phyloP scores from a whole-genome alignment of 1,284 basidiomycete genomes.

The Apiotrichum mycotoxinovorans region DNA sequence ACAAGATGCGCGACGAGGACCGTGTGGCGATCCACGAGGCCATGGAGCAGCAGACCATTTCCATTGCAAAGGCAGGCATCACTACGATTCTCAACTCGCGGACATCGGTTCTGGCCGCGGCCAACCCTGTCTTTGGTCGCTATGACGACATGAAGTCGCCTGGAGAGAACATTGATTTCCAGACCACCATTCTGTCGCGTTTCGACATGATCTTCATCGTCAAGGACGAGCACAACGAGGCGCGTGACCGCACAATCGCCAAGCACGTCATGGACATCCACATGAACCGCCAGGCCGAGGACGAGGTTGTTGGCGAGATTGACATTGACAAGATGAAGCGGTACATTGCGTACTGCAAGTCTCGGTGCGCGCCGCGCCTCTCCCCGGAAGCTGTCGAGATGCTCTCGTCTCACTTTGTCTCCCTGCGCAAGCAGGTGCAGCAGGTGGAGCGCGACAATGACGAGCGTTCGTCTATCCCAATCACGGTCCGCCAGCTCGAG shows the following conservation, averaged over 20 bases:
- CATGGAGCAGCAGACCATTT: constrained; percentile 99
- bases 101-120: constrained; percentile 93
- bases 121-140: constrained; percentile 97
- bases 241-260: constrained; percentile 90
- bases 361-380: constrained; percentile 93
- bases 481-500: constrained; percentile 96
- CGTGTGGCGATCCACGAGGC: constrained; percentile 99
- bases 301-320: constrained; percentile 80
- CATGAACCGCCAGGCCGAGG: constrained; percentile 79
- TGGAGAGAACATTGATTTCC: constrained; percentile 62
- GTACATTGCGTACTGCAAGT: constrained; percentile 93
- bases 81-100: constrained; percentile 96
- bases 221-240: constrained; percentile 96
- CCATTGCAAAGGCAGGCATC: constrained; percentile 98
- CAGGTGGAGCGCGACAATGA: constrained; percentile 96
- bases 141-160: constrained; percentile 97
- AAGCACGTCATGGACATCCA: constrained; percentile 99
- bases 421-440: constrained; percentile 88
- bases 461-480: constrained; percentile 95
- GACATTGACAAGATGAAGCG: constrained; percentile 98
- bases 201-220: constrained; percentile 99
- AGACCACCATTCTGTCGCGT: constrained; percentile 95
- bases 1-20: constrained; percentile 99
- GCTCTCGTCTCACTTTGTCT: constrained; percentile 95
- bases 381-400: constrained; percentile 93